phyloP scores from a whole-genome alignment of 1,284 basidiomycete species.

The Heimioporus punctisporus region DNA sequence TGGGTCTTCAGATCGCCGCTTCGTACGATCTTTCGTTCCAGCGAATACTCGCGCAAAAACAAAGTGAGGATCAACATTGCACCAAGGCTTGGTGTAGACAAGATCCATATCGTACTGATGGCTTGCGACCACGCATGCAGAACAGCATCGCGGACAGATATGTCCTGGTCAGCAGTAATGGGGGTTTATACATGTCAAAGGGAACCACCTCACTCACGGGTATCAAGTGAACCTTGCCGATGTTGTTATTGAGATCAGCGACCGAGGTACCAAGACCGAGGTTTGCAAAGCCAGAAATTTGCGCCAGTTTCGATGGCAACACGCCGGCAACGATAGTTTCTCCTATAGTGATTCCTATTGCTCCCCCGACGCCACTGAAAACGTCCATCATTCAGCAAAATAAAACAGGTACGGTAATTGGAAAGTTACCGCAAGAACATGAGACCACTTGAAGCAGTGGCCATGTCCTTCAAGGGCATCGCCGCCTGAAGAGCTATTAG shows the following conservation, averaged over 20 bases:
- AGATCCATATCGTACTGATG: conserved; percentile 75
- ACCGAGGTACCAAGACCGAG: conserved; percentile 46
- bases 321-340: conserved; percentile 31
- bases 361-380: conserved; percentile 35
- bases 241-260: conserved; percentile 55
- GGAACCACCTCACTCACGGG: conserved; percentile 46
- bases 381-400: background rate
- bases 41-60: conserved; percentile 63
- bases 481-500: conserved; percentile 43
- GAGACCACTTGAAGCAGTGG: conserved; percentile 38
- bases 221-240: conserved; percentile 55
- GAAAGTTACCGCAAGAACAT: conserved; percentile 33
- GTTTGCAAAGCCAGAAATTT: conserved; percentile 41
- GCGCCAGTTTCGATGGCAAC: conserved; percentile 50
- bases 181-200: too few relatives aligned
- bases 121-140: conserved; percentile 73
- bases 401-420: background rate
- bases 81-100: conserved; percentile 63
- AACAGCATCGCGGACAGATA: conserved; percentile 47
- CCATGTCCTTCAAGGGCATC: conserved; percentile 52
- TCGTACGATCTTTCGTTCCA: conserved; percentile 56
- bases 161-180: conserved; percentile 42
- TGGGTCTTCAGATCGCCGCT: too few relatives aligned
- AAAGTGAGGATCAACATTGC: conserved; percentile 57
- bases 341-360: conserved; percentile 40